phyloP scores from a whole-genome alignment of 495 filamentous ascomycete species.

The Annulohypoxylon moriforme region DNA sequence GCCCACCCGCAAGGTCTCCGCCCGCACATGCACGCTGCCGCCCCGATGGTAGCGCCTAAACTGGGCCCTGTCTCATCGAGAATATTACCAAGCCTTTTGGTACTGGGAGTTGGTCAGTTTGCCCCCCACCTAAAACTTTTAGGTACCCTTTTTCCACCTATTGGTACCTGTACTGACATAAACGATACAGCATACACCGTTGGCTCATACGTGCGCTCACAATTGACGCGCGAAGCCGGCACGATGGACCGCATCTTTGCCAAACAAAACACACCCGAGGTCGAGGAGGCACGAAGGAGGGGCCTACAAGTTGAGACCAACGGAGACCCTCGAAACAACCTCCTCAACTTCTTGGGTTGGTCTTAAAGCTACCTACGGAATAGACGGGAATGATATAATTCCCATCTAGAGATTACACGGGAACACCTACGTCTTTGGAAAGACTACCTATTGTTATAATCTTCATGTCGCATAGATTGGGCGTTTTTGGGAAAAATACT shows the following conservation, averaged over 20 bases:
- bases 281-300: conserved; percentile 47
- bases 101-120: conserved; percentile 46
- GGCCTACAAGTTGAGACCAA: conserved; percentile 47
- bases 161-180: conserved; percentile 27
- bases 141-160: not conserved
- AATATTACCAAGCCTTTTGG: conserved; percentile 45
- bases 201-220: conserved; percentile 47
- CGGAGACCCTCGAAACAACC: conserved; percentile 54
- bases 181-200: conserved; percentile 46
- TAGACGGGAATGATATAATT: conserved; percentile 7
- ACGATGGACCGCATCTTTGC: conserved; percentile 55
- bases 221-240: conserved; percentile 48
- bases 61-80: conserved; percentile 39
- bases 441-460: conserved; percentile 15
- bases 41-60: conserved; percentile 23
- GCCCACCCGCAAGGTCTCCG: conserved; percentile 39
- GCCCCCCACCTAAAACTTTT: not conserved
- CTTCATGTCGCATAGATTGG: conserved; percentile 37
- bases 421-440: not conserved
- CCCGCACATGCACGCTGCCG: conserved; percentile 43
- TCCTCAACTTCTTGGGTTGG: conserved; percentile 55
- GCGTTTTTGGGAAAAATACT: conserved; percentile 32
- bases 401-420: conserved; percentile 13
- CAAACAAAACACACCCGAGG: conserved; percentile 54
- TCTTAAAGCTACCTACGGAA: conserved; percentile 19